Evolutionary conservation across 2,329 filamentous ascomycete species (phyloP).

Genomic region (Claviceps sp.): DNA sequence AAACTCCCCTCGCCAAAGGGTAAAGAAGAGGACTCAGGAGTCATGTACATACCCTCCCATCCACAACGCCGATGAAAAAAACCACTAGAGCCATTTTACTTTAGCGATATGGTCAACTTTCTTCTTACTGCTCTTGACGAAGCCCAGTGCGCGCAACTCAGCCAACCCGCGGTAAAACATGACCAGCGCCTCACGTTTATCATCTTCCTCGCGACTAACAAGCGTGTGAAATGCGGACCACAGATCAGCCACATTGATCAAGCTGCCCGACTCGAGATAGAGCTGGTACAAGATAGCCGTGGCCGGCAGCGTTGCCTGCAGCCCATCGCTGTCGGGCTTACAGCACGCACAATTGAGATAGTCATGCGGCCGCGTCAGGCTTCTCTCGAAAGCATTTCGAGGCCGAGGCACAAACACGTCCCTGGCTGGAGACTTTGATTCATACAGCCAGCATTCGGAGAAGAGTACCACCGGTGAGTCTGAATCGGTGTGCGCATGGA

Average conservation of each 20-base stretch:
- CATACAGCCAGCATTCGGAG: conserved; percentile 64
- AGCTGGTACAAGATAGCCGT: conserved; percentile 66
- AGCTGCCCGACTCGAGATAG: conserved; percentile 61
- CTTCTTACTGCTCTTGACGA: conserved; percentile 80
- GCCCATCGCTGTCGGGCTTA: conserved; percentile 29
- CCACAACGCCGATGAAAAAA: neutral
- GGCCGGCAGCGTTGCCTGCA: conserved; percentile 50
- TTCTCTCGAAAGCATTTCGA: conserved; percentile 56
- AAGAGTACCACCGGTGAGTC: conserved; percentile 38
- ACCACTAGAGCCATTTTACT: conserved; percentile 54
- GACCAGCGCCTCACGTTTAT: conserved; percentile 49
- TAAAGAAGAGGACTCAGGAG: neutral
- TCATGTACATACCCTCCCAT: neutral
- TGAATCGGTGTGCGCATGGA: conserved; percentile 11
- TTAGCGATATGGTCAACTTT: conserved; percentile 89
- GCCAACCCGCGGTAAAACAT: conserved; percentile 77
- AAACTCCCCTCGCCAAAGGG: too few relatives aligned
- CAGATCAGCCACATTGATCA: conserved; percentile 69
- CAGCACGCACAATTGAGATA: conserved; percentile 67
- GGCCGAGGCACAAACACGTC: conserved; percentile 66
- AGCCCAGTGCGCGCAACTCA: conserved; percentile 72
- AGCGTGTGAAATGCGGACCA: conserved; percentile 65
- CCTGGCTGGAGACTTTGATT: conserved; percentile 52
- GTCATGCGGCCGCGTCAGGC: conserved; percentile 59
- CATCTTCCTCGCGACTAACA: conserved; percentile 31